phyloP scores from a whole-genome alignment of 345 rosid genomes.

The Hirschfeldia incana region DNA sequence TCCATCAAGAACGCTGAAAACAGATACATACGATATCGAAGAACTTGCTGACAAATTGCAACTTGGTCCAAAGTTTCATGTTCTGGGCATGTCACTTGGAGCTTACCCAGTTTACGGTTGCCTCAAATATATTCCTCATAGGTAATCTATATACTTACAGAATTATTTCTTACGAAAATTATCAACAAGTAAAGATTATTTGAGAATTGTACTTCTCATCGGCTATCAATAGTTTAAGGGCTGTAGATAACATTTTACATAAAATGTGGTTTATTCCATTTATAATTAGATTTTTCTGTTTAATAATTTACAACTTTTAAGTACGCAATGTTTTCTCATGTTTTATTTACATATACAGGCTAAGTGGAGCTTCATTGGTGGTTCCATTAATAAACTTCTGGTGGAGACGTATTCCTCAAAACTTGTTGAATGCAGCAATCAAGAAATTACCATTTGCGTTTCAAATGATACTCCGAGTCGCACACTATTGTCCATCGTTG shows the following conservation, averaged over 20 bases:
- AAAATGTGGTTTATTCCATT: background rate
- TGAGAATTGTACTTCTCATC: background rate
- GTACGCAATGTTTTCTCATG: background rate
- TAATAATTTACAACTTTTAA: background rate
- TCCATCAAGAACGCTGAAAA: slow-evolving; percentile 63
- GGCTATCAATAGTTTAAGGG: background rate
- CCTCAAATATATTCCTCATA: slow-evolving; percentile 73
- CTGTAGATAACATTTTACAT: background rate
- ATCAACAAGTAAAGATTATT: background rate
- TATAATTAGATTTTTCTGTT: background rate
- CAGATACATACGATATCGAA: slow-evolving; percentile 74
- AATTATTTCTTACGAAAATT: background rate
- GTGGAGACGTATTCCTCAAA: slow-evolving; percentile 73
- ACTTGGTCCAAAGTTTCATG: slow-evolving; percentile 66
- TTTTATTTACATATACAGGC: slow-evolving; percentile 29
- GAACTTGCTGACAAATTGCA: slow-evolving; percentile 82
- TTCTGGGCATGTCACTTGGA: slow-evolving; percentile 82
- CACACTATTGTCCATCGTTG: slow-evolving; percentile 70
- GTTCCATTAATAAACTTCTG: slow-evolving; percentile 75
- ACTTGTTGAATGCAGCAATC: slow-evolving; percentile 42
- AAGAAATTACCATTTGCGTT: slow-evolving; percentile 40
- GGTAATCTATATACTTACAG: slow-evolving; percentile 34
- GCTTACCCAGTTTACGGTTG: slow-evolving; percentile 67
- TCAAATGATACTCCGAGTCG: slow-evolving; percentile 56
- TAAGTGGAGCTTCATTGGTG: slow-evolving; percentile 66